Evolutionary conservation across 2,329 filamentous ascomycete species (phyloP).

Genomic region (Drechslerella coelobrocha): DNA sequence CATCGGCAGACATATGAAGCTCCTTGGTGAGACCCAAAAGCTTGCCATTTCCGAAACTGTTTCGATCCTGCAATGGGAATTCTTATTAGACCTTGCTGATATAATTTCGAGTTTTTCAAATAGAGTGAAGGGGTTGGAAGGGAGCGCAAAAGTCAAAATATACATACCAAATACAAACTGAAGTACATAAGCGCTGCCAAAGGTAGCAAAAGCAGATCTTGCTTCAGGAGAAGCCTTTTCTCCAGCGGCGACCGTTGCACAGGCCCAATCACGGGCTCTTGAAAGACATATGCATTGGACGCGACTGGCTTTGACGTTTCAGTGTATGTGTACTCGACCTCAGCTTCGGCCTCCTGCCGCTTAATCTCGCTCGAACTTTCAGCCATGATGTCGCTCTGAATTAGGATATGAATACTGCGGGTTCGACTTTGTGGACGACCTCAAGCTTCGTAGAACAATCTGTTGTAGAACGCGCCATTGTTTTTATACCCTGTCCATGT

Average conservation of each 20-base stretch:
- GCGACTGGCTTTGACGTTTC: constrained; percentile 2
- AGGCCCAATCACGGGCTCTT: constrained; percentile 16
- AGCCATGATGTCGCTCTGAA: constrained; percentile 2
- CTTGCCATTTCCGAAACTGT: constrained; percentile 35
- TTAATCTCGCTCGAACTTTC: constrained; percentile 27
- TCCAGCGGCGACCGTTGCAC: constrained; percentile 8
- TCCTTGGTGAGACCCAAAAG: constrained; percentile 19
- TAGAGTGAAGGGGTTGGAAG: neutral
- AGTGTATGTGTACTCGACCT: constrained; percentile 21
- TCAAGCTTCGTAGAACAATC: neutral
- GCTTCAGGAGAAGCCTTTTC: constrained; percentile 21
- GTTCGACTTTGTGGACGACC: neutral
- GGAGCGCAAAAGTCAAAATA: neutral
- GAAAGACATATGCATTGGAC: constrained; percentile 10
- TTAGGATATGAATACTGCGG: neutral
- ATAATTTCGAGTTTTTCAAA: constrained; percentile 1
- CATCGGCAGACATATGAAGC: constrained; percentile 8
- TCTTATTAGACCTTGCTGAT: neutral
- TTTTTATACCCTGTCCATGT: constrained; percentile 9
- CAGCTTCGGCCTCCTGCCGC: constrained; percentile 16
- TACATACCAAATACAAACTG: constrained; percentile 21
- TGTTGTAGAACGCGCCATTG: neutral
- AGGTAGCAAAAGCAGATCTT: constrained; percentile 25
- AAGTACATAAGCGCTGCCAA: constrained; percentile 28
- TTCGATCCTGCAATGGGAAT: constrained; percentile 7